Evolutionary conservation across 2,329 filamentous ascomycete species (phyloP).

Genomic region (Blumeria hordei): DNA sequence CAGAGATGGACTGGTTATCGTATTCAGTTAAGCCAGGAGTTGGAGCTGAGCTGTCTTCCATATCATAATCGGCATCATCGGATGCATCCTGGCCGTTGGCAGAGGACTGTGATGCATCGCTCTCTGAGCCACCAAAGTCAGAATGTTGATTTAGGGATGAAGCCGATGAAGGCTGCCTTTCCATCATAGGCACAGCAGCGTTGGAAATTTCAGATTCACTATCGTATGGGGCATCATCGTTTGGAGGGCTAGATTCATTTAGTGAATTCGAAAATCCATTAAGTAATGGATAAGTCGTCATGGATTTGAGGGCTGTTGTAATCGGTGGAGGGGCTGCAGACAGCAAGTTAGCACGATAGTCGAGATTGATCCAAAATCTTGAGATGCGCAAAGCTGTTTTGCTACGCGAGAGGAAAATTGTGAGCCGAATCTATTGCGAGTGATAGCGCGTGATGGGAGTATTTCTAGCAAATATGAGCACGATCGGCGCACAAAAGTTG

Average conservation of each 20-base stretch:
- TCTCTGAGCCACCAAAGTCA: constrained; percentile 13
- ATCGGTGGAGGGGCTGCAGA: constrained; percentile 31
- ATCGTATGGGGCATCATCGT: constrained; percentile 23
- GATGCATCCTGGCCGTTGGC: constrained; percentile 25
- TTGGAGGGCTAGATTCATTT: constrained; percentile 19
- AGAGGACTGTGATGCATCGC: constrained; percentile 13
- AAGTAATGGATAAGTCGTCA: constrained; percentile 35
- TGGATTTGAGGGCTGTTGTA: constrained; percentile 35
- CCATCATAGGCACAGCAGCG: constrained; percentile 30
- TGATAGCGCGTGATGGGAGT: constrained; percentile 3
- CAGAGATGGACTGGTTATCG: constrained; percentile 38
- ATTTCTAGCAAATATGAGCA: constrained; percentile 1
- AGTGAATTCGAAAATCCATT: constrained; percentile 41
- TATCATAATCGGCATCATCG: constrained; percentile 55
- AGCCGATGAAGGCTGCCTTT: constrained; percentile 24
- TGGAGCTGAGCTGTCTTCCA: constrained; percentile 31
- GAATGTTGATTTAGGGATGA: constrained; percentile 18
- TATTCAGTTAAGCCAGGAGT: constrained; percentile 22
- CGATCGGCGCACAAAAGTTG: no score
- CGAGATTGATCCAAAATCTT: constrained; percentile 1
- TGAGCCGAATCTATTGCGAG: constrained; percentile 8
- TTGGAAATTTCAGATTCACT: constrained; percentile 63
- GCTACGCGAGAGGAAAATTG: constrained; percentile 5
- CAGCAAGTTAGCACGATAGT: constrained; percentile 22
- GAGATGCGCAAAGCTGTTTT: no score